phyloP scores from a whole-genome alignment of 1,139 yeast species.

The Saccharomyces pastorianus region DNA sequence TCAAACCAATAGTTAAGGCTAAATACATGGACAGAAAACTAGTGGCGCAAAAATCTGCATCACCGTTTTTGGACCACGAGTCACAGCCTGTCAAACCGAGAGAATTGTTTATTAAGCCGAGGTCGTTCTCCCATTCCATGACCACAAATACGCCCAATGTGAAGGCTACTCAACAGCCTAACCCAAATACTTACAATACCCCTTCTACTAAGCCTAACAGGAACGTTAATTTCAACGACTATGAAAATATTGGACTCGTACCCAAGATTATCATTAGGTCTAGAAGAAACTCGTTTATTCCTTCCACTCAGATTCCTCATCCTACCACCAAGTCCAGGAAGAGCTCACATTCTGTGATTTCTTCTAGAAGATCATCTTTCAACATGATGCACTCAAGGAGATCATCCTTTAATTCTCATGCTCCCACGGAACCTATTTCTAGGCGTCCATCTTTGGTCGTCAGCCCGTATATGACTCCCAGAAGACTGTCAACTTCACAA shows the following conservation, averaged over 20 bases:
- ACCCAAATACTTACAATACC: not conserved
- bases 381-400: constrained; percentile 25
- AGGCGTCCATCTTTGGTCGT: not conserved
- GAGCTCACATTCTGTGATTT: constrained; percentile 25
- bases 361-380: constrained; percentile 29
- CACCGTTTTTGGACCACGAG: not conserved
- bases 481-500: constrained; percentile 9
- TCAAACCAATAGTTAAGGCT: not conserved
- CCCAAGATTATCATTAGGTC: constrained; percentile 31
- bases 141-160: not conserved
- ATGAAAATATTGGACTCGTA: constrained; percentile 29
- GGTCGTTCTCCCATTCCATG: constrained; percentile 20
- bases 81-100: not conserved
- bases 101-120: constrained; percentile 13
- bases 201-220: not conserved
- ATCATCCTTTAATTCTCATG: constrained; percentile 14
- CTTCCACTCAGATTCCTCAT: constrained; percentile 4
- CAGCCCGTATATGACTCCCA: constrained; percentile 7
- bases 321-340: constrained; percentile 26
- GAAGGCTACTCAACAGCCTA: not conserved
- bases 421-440: not conserved
- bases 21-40: not conserved
- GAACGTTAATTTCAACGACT: constrained; percentile 10
- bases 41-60: not conserved
- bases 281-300: constrained; percentile 28